These are phyloP conservation scores for Lactarius sanguifluus DNA, from an alignment of 768 basidiomycete genomes.

Conservation along the genomic window DNA sequence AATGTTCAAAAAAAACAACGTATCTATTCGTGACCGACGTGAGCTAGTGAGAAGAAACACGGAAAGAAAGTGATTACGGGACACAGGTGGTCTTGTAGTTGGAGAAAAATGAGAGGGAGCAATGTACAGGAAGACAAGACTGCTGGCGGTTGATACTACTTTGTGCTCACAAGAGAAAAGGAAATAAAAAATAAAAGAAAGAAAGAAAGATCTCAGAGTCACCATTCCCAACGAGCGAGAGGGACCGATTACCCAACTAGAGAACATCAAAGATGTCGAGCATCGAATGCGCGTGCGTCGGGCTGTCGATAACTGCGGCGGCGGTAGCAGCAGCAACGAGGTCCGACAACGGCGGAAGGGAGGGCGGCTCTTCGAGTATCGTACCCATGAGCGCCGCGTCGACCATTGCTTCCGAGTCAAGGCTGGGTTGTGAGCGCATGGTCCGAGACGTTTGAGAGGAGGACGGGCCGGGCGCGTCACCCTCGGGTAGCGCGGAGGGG, in stretches of 20 bases:
- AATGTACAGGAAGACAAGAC: conserved; percentile 17
- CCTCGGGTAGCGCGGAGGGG: conserved; percentile 6
- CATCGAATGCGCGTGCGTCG: conserved; percentile 31
- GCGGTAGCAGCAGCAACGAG: conserved; percentile 1
- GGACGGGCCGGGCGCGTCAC: background rate
- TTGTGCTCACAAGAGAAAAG: background rate
- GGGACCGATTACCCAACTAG: conserved; percentile 6
- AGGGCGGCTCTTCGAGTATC: conserved; percentile 16
- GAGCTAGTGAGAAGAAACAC: background rate
- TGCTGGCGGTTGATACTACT: conserved; percentile 15
- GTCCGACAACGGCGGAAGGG: conserved; percentile 20
- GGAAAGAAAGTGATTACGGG: conserved; percentile 4
- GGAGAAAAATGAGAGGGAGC: conserved; percentile 2
- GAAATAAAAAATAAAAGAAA: background rate
- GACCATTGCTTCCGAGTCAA: conserved; percentile 23
- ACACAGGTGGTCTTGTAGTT: conserved; percentile 9
- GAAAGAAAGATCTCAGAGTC: background rate
- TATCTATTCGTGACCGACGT: conserved; percentile 23
- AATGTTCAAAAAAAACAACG: background rate
- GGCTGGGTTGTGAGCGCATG: conserved; percentile 19
- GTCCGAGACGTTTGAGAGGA: conserved; percentile 13
- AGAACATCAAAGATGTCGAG: conserved; percentile 33
- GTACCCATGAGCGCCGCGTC: conserved; percentile 18
- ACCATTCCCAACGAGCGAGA: background rate
- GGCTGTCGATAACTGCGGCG: background rate